Evolutionary conservation across 192 early-diverging fungal species (phyloP).

Genomic region (Cetraspora pellucida): DNA sequence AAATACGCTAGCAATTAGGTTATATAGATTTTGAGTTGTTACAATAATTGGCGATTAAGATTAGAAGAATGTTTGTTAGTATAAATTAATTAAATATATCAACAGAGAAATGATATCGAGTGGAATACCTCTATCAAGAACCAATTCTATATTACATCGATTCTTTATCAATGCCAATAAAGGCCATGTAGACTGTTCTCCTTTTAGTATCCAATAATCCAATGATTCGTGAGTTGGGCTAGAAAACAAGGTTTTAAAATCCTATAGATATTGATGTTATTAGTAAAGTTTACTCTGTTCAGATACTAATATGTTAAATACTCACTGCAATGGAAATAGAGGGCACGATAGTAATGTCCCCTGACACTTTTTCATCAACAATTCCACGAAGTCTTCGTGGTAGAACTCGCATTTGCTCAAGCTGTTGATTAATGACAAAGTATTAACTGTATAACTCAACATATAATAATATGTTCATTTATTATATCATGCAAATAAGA

Average conservation of each 20-base stretch:
- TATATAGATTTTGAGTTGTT: not conserved
- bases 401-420: slow-evolving; percentile 62
- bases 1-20: not conserved
- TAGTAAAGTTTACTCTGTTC: not conserved
- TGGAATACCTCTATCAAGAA: slow-evolving; percentile 53
- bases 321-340: slow-evolving; percentile 51
- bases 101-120: no score
- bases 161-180: slow-evolving; percentile 66
- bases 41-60: no score
- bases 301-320: not conserved
- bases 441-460: not conserved
- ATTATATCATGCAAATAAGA: not conserved
- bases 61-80: not conserved
- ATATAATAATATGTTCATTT: not conserved
- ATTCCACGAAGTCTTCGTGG: slow-evolving; percentile 59
- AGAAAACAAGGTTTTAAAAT: slow-evolving; percentile 67
- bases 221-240: slow-evolving; percentile 68
- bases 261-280: slow-evolving; percentile 41
- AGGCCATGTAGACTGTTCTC: slow-evolving; percentile 82
- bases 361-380: slow-evolving; percentile 65
- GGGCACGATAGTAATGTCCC: slow-evolving; percentile 74
- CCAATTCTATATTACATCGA: slow-evolving; percentile 71
- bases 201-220: slow-evolving; percentile 74
- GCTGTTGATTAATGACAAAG: slow-evolving; percentile 36
- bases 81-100: not conserved